A percentile compares a stretch with the other conserved stretches of the same genome.
phyloP scores from a whole-genome alignment of 1,284 basidiomycete species.

The Trichosporon sp. region DNA sequence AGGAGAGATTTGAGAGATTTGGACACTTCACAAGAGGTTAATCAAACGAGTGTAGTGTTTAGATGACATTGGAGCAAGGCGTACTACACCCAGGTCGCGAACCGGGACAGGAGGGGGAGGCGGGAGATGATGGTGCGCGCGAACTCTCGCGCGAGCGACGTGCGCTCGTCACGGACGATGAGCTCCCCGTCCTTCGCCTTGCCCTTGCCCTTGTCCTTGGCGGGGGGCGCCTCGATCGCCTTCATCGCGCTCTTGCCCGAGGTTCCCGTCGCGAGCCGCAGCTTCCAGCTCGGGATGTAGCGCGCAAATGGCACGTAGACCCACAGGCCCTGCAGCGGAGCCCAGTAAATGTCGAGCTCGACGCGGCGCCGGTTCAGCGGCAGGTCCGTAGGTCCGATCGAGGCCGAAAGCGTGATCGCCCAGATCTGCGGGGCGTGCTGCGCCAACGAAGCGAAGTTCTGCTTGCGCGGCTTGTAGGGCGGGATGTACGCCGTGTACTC shows the following conservation, averaged over 20 bases:
- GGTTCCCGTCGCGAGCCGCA: constrained; percentile 18
- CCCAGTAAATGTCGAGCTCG: constrained; percentile 38
- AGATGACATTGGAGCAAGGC: background rate
- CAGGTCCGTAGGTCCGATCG: constrained; percentile 28
- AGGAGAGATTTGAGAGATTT: background rate
- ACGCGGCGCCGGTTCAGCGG: constrained; percentile 31
- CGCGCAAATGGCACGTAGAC: constrained; percentile 27
- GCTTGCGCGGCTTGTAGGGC: constrained; percentile 25
- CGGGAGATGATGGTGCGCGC: constrained; percentile 10
- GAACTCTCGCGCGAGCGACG: background rate
- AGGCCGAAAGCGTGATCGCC: constrained; percentile 32
- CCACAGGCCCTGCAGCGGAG: constrained; percentile 23
- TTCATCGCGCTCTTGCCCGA: background rate
- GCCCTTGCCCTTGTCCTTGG: background rate
- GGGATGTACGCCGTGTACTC: constrained; percentile 22
- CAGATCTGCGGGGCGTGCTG: constrained; percentile 11
- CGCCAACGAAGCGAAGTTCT: constrained; percentile 5
- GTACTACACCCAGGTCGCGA: constrained; percentile 10
- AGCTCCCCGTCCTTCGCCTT: background rate
- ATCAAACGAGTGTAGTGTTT: background rate
- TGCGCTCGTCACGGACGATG: background rate
- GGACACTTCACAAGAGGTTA: background rate
- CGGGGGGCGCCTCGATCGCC: constrained; percentile 3
- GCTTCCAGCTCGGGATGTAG: constrained; percentile 24
- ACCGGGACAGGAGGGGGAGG: constrained; percentile 11